Evolutionary conservation across 1,284 basidiomycete species (phyloP).

Genomic region (Sanghuangporus sanghuang): DNA sequence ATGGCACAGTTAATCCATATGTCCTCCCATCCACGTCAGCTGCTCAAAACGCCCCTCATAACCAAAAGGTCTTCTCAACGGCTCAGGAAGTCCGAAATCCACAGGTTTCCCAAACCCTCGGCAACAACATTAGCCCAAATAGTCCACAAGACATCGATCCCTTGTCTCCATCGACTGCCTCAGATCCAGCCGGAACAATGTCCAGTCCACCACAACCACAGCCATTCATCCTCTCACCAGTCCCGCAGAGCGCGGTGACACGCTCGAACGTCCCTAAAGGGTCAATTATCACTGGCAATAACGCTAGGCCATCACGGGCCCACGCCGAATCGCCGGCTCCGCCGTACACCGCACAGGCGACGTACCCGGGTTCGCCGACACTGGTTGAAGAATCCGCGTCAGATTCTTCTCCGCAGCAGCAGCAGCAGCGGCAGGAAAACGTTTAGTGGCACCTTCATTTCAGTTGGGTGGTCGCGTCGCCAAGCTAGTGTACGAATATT

Average conservation of each 20-base stretch:
- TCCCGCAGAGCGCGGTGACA: not conserved
- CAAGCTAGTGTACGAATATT: no score
- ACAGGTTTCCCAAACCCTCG: not conserved
- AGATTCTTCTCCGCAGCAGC: not conserved
- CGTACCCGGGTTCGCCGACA: conserved; percentile 2
- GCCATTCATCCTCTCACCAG: conserved; percentile 7
- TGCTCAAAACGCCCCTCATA: not conserved
- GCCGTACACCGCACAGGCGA: conserved; percentile 4
- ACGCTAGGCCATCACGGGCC: not conserved
- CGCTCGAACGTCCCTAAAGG: not conserved
- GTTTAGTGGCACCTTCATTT: no score
- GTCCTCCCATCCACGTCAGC: not conserved
- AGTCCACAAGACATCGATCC: conserved; percentile 7
- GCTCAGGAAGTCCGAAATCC: not conserved
- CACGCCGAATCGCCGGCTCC: conserved; percentile 1
- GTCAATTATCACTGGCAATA: not conserved
- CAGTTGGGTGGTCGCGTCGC: no score
- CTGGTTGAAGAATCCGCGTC: conserved; percentile 2
- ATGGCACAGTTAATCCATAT: conserved; percentile 1
- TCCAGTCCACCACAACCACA: not conserved
- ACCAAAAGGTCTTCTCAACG: not conserved
- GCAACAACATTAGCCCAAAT: not conserved
- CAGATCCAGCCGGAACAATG: not conserved
- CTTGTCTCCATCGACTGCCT: not conserved
- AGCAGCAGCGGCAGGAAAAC: not conserved